These are phyloP conservation scores for Scenedesmus sp. DNA, from an alignment of 163 green algal species.

Conservation along the genomic window DNA sequence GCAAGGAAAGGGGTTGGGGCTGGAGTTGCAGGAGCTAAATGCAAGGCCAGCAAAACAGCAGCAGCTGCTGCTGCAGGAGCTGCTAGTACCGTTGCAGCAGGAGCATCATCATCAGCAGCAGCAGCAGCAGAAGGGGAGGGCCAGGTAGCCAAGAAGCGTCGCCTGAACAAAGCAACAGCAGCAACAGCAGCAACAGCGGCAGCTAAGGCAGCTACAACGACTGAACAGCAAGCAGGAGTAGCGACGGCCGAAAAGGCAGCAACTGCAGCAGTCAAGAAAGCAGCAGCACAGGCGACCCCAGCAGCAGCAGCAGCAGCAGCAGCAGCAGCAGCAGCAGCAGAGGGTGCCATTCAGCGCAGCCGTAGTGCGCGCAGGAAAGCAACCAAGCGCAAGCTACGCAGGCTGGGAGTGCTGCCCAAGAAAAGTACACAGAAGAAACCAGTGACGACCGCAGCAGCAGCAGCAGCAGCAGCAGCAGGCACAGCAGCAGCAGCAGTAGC, in stretches of 20 bases:
- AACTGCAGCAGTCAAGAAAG: not conserved
- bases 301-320: conserved; percentile 9
- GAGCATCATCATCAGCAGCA: conserved; percentile 24
- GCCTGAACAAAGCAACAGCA: not conserved
- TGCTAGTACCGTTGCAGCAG: not conserved
- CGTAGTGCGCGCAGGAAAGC: conserved; percentile 65
- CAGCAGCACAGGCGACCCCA: conserved; percentile 19
- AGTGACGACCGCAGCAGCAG: conserved; percentile 20
- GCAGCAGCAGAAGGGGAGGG: not conserved
- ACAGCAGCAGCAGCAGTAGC: conserved; percentile 8
- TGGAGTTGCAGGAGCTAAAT: not conserved
- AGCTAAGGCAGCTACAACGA: not conserved
- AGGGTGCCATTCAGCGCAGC: conserved; percentile 26
- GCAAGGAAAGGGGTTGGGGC: not conserved
- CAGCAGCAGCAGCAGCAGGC: conserved; percentile 26
- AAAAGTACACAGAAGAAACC: not conserved
- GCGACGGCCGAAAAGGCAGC: not conserved
- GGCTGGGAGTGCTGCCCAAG: conserved; percentile 60
- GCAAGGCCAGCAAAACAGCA: not conserved
- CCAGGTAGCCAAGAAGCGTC: not conserved
- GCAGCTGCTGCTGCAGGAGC: conserved; percentile 8
- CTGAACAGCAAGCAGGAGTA: not conserved
- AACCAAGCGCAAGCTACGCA: conserved; percentile 51
- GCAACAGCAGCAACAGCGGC: conserved; percentile 20
- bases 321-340: conserved; percentile 31